These are phyloP conservation scores for Pilaira anomala DNA, from an alignment of 192 early-diverging fungal species.

Conservation along the genomic window DNA sequence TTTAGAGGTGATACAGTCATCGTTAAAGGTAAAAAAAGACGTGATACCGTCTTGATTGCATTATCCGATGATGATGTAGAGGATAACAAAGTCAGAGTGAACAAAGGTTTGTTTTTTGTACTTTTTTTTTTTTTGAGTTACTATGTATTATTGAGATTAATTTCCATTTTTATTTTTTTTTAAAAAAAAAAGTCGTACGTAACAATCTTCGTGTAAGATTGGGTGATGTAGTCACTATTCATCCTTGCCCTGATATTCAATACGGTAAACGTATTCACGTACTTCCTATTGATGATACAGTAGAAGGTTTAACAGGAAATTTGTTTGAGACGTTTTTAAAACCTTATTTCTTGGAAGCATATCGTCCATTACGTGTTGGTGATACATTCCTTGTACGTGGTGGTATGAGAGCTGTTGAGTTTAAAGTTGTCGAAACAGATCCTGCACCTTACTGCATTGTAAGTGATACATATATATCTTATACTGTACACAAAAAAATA, in stretches of 20 bases:
- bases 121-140: not conserved
- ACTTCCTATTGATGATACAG: slow-evolving; percentile 95
- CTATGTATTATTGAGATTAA: slow-evolving; percentile 6
- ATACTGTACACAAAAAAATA: slow-evolving; percentile 6
- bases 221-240: slow-evolving; percentile 94
- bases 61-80: slow-evolving; percentile 90
- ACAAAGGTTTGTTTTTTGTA: slow-evolving; percentile 60
- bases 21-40: slow-evolving; percentile 97
- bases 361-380: slow-evolving; percentile 93
- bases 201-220: slow-evolving; percentile 93
- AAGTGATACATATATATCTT: slow-evolving; percentile 36
- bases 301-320: slow-evolving; percentile 96
- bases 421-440: slow-evolving; percentile 96
- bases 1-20: slow-evolving; percentile 97
- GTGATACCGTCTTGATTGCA: slow-evolving; percentile 94
- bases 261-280: slow-evolving; percentile 97
- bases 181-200: slow-evolving; percentile 71
- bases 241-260: slow-evolving; percentile 95
- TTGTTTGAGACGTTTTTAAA: slow-evolving; percentile 97
- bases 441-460: slow-evolving; percentile 96
- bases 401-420: slow-evolving; percentile 97
- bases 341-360: slow-evolving; percentile 98
- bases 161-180: not conserved
- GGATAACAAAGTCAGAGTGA: slow-evolving; percentile 88
- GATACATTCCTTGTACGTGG: slow-evolving; percentile 93